phyloP scores from a whole-genome alignment of 768 basidiomycete species.

The Pleurotus citrinopileatus region DNA sequence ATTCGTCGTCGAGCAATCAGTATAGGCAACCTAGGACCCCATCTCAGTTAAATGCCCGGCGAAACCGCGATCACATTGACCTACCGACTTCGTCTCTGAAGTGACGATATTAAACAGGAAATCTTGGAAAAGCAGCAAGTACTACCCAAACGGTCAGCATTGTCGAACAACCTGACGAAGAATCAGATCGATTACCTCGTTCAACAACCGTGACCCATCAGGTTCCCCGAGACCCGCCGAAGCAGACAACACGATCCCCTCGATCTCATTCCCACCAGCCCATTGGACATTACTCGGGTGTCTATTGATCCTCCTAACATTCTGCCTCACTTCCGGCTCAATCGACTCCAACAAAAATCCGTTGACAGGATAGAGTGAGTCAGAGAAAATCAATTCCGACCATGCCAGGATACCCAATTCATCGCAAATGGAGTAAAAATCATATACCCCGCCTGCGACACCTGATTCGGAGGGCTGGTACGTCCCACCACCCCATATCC shows the following conservation, averaged over 20 bases:
- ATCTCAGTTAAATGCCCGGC: background rate
- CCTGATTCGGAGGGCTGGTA: slow-evolving; percentile 43
- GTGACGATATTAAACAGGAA: slow-evolving; percentile 46
- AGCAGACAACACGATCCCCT: slow-evolving; percentile 43
- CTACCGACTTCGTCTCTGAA: slow-evolving; percentile 49
- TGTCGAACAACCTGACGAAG: background rate
- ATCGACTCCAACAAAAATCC: slow-evolving; percentile 47
- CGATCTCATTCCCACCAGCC: slow-evolving; percentile 63
- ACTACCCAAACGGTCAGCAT: slow-evolving; percentile 26
- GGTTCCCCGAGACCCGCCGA: slow-evolving; percentile 28
- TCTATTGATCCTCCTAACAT: slow-evolving; percentile 50
- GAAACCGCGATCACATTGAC: slow-evolving; percentile 17
- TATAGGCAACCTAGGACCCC: slow-evolving; percentile 45
- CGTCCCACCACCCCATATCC: slow-evolving; percentile 59
- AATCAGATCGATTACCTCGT: slow-evolving; percentile 35
- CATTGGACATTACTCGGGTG: slow-evolving; percentile 59
- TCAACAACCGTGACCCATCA: slow-evolving; percentile 43
- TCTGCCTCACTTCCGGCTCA: slow-evolving; percentile 55
- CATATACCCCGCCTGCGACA: slow-evolving; percentile 44
- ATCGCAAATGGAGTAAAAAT: slow-evolving; percentile 57
- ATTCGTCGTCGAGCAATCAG: slow-evolving; percentile 56
- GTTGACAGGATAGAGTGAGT: slow-evolving; percentile 53
- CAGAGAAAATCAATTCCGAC: slow-evolving; percentile 63
- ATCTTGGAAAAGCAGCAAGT: slow-evolving; percentile 48
- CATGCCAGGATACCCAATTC: slow-evolving; percentile 59